Percentiles rank a stretch among this genome's conserved stretches.
Evolutionary conservation across 2,329 filamentous ascomycete genomes (phyloP).

Genomic region (Botrytis byssoidea): DNA sequence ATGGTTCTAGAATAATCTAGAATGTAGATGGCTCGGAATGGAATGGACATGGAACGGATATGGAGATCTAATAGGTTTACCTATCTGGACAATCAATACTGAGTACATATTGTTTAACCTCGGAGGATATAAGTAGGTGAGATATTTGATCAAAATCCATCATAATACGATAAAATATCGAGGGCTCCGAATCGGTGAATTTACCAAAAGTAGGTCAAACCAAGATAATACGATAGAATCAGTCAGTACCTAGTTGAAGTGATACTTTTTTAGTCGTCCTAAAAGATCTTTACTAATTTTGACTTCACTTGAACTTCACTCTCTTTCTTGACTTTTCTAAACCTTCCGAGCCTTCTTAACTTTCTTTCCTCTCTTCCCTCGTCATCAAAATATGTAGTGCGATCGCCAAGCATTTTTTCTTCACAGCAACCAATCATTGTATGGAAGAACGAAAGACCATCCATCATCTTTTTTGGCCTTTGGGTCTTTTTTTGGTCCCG

Average conservation of each 20-base stretch:
- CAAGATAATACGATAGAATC: not conserved
- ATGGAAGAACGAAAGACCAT: not conserved
- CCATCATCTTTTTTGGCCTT: not conserved
- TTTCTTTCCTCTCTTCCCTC: not conserved
- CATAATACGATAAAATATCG: not conserved
- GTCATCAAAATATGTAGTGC: conserved; percentile 14
- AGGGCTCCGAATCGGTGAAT: not conserved
- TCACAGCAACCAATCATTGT: not conserved
- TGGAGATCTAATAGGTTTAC: not conserved
- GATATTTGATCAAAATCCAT: not conserved
- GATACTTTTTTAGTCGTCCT: not conserved
- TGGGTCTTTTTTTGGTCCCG: not conserved
- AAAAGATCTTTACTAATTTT: not conserved
- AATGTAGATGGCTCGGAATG: not conserved
- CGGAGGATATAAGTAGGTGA: not conserved
- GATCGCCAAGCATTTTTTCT: not conserved
- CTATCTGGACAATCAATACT: not conserved
- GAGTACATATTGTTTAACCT: not conserved
- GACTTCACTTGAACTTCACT: not conserved
- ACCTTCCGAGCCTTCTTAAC: not conserved
- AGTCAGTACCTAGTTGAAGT: not conserved
- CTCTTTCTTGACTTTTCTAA: not conserved
- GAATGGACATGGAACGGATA: not conserved
- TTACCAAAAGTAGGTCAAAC: not conserved
- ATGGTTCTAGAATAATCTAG: conserved; percentile 5